Evolutionary conservation across 768 basidiomycete genomes (phyloP), one percentile per base, ranked within the genome.

Genomic region (Suillus brevipes): DNA sequence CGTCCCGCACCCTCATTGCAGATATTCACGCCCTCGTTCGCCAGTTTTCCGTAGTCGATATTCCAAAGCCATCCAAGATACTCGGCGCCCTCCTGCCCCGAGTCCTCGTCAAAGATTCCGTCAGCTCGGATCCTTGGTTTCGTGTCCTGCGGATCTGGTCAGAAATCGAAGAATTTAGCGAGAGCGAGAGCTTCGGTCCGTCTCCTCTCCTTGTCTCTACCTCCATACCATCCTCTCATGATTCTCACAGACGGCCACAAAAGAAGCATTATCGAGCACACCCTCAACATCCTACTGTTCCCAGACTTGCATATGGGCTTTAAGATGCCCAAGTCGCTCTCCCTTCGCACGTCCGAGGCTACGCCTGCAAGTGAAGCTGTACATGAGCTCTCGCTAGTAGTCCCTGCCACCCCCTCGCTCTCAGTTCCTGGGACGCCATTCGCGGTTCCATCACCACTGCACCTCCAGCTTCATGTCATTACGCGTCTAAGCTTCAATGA

Each of bases 161-260:
- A 6, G 91, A 94, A 69, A 80, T 93, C 49, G 85, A 85, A 45
- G 90, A 93, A 67, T 80, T 92, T 57, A 89, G 85, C 69, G 92
- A 94, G 76, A 89, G 83, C 72, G 91, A 93, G 70, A 89, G 86
- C 18, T 94, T 92, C 72, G 91, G 92, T 91, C 71, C 64, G 83
- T 77, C 9, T 31, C 60, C 43, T 77, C 9, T 31, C 60, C 43
- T 63, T 74, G 70, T 45, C 43, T 65, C 25, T 28, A 18, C 52
- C 2, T 18, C 18, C 52, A 53, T 20, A 50, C 31, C 4, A 53
- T 9, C 28, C 2, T 53, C 52, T 45, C 6, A 43, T 42, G 55
- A 62, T 53, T 5, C 34, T 36, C 62, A 28, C 64, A 93, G 92
- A 92, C 73, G 90, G 91, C 23, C 87, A 89, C 71, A 84, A 85